Evolutionary conservation across 2,329 filamentous ascomycete genomes (phyloP).

Genomic region (Acrocalymma vagum): DNA sequence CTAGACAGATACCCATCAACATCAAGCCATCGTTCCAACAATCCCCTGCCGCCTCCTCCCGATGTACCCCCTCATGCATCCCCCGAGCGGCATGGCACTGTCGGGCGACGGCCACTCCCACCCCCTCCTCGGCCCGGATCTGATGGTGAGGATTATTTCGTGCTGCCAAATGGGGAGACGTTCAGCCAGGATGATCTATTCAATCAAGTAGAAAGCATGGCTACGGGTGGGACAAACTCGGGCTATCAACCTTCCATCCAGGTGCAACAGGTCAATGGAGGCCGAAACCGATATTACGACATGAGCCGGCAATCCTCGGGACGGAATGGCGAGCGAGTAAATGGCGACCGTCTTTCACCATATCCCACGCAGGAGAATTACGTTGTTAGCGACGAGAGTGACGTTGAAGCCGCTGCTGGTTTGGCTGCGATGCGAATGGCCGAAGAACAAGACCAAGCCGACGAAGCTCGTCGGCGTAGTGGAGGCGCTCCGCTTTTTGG

Average conservation of each 20-base stretch:
- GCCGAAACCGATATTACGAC: conserved; percentile 36
- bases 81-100: conserved; percentile 60
- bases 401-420: conserved; percentile 86
- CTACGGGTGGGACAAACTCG: no score
- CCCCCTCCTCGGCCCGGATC: conserved; percentile 66
- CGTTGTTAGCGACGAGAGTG: conserved; percentile 73
- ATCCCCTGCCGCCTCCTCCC: conserved; percentile 58
- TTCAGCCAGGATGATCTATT: conserved; percentile 65
- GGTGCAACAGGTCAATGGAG: conserved; percentile 42
- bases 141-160: conserved; percentile 52
- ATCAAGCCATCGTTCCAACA: conserved; percentile 41
- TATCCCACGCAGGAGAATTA: conserved; percentile 40
- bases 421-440: conserved; percentile 84
- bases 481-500: conserved; percentile 62
- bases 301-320: conserved; percentile 29
- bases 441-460: conserved; percentile 75
- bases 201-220: conserved; percentile 63
- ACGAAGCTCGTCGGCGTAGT: conserved; percentile 66
- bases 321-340: conserved; percentile 51
- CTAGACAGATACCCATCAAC: conserved; percentile 40
- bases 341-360: conserved; percentile 56
- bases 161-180: conserved; percentile 36
- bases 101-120: conserved; percentile 66
- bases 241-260: conserved; percentile 46
- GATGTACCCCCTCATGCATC: conserved; percentile 59